Evolutionary conservation across 257 asterid species (phyloP).

Genomic region (Solanum raphanifolium): DNA sequence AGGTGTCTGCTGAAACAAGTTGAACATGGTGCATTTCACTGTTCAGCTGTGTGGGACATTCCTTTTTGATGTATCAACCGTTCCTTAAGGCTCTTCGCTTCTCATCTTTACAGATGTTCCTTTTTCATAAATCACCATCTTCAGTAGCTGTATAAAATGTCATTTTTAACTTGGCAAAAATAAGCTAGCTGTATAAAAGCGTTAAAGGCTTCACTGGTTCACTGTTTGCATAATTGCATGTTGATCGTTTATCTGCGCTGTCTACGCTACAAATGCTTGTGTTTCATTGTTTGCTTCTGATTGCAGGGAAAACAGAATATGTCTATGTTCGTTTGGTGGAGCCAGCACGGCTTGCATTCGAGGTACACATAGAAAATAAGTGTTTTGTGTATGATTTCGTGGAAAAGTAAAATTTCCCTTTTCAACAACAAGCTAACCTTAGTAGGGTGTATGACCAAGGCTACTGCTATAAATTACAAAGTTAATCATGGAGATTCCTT

Average conservation of each 20-base stretch:
- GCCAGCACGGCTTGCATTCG: conserved; percentile 63
- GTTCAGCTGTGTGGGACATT: background rate
- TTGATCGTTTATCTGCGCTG: background rate
- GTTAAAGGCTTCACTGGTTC: background rate
- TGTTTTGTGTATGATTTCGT: background rate
- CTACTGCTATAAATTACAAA: background rate
- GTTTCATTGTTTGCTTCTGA: background rate
- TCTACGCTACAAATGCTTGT: background rate
- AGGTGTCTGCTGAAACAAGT: background rate
- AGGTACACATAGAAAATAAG: conserved; percentile 33
- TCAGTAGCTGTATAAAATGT: background rate
- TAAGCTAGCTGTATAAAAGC: background rate
- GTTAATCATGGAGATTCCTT: background rate
- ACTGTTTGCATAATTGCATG: background rate
- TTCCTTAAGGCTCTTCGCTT: background rate
- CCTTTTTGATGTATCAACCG: background rate
- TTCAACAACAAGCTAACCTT: background rate
- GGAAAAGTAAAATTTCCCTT: background rate
- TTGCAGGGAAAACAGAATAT: conserved; percentile 83
- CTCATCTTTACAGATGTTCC: background rate
- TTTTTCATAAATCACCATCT: background rate
- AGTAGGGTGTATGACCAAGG: background rate
- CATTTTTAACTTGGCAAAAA: background rate
- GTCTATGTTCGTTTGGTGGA: conserved; percentile 57
- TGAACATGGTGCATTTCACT: background rate